Evolutionary conservation across 2,329 filamentous ascomycete species (phyloP), one percentile per base, ranked within the genome.

Genomic region (Bimuria novae-zelandiae): DNA sequence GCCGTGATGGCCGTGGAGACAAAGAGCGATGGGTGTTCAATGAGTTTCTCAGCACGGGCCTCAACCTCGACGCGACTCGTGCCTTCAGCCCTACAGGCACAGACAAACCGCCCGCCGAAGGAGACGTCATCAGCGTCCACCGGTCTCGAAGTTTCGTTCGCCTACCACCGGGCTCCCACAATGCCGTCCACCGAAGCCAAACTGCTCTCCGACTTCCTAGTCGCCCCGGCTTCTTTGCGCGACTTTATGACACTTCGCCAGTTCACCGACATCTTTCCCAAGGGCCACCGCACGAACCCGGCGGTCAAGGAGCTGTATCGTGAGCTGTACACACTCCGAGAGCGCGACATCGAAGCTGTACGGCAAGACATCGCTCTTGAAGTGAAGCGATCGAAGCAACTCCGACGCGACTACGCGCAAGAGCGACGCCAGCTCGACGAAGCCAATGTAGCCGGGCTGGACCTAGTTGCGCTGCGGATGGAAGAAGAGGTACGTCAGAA

Each of bases 211-310:
- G 87, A 88, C 73, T 95, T 93, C 71, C 84, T 96, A 53, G 82
- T 95, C 30, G 81, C 87, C 25, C 89, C 91, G 11, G 87, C 90
- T 7, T 82, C 88, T 23, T 80, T 96, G 32, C 87, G 89, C 36
- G 83, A 87, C 58, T 83, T 92, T 67, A 79, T 92, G 61, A 87
- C 90, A 7, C 81, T 92, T 41, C 80, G 86, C 52, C 84, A 90
- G 60, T 96, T 96, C 77, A 85, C 84, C 37, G 81, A 86, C 23
- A 81, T 93, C 36, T 94, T 96, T 67, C 90, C 91, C 10, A 83
- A 81, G 45, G 74, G 83, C 33, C 79, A 86, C 44, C 87, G 86
- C 54, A 77, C 35, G 7, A 22, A 49, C 25, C 33, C 23, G 23
- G 45, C 35, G 1, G 30, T 21, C 33, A 39, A 30, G 36, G 45